These are phyloP conservation scores for Thinopyrum elongatum DNA, from an alignment of 176 grass and related monocot genomes.

Conservation along the genomic window DNA sequence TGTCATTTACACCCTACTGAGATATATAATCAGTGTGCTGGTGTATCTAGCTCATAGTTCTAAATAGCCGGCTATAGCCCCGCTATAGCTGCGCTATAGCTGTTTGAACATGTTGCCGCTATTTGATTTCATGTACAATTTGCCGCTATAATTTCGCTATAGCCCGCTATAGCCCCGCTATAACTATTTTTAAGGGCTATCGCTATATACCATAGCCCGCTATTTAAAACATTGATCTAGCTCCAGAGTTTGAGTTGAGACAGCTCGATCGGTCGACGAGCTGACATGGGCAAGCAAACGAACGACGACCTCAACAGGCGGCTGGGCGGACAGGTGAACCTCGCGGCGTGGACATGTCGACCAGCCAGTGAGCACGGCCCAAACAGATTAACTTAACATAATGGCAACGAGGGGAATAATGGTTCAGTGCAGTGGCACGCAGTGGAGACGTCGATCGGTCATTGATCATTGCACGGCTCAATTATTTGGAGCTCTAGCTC, in stretches of 20 bases:
- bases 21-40: too few species aligned
- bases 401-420: not conserved
- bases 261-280: not conserved
- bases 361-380: not conserved
- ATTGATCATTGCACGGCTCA: not conserved
- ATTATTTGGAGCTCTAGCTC: not conserved
- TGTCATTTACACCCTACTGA: not conserved
- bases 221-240: too few species aligned
- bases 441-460: not conserved
- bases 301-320: conserved; percentile 22
- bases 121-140: too few species aligned
- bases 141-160: too few species aligned
- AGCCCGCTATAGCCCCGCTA: too few species aligned
- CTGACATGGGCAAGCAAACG: not conserved
- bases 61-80: too few species aligned
- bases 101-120: too few species aligned
- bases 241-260: not conserved
- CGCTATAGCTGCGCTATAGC: too few species aligned
- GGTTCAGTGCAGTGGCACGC: not conserved
- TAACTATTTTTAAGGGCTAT: too few species aligned
- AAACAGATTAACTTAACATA: not conserved
- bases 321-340: not conserved
- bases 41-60: not conserved
- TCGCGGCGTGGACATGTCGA: not conserved
- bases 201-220: too few species aligned